Evolutionary conservation across 768 basidiomycete genomes (phyloP).

Genomic region (Tulasnella sp.): DNA sequence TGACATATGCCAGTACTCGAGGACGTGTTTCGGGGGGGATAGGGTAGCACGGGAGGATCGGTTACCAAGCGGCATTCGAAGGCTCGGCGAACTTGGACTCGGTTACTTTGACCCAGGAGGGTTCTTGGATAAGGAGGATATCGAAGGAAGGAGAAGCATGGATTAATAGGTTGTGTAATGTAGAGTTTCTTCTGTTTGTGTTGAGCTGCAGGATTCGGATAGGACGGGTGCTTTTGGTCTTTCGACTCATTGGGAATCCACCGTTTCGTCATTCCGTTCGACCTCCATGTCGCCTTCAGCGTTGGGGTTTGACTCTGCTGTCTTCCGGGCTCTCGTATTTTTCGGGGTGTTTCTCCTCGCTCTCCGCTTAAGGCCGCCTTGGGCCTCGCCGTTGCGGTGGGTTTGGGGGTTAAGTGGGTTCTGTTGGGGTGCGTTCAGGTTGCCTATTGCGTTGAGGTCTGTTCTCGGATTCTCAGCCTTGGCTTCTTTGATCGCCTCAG

Average conservation of each 20-base stretch:
- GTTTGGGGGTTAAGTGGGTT: background rate
- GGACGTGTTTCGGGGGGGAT: background rate
- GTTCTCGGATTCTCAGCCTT: background rate
- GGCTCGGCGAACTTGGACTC: constrained; percentile 15
- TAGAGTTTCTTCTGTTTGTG: background rate
- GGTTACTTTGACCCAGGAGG: constrained; percentile 16
- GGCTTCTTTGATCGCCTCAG: background rate
- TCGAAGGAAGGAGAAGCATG: background rate
- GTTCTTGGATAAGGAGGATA: constrained; percentile 17
- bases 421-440: background rate
- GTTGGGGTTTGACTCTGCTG: background rate
- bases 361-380: background rate
- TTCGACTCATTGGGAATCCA: background rate
- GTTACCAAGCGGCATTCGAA: background rate
- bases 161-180: background rate
- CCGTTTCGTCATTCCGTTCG: background rate
- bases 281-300: background rate
- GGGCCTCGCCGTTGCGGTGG: background rate
- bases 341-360: background rate
- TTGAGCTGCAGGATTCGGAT: constrained; percentile 15
- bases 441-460: background rate
- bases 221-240: background rate
- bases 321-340: background rate
- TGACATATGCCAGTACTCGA: background rate
- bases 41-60: background rate